phyloP scores from a whole-genome alignment of 2,329 filamentous ascomycete genomes.

The Verticillium alfalfae region DNA sequence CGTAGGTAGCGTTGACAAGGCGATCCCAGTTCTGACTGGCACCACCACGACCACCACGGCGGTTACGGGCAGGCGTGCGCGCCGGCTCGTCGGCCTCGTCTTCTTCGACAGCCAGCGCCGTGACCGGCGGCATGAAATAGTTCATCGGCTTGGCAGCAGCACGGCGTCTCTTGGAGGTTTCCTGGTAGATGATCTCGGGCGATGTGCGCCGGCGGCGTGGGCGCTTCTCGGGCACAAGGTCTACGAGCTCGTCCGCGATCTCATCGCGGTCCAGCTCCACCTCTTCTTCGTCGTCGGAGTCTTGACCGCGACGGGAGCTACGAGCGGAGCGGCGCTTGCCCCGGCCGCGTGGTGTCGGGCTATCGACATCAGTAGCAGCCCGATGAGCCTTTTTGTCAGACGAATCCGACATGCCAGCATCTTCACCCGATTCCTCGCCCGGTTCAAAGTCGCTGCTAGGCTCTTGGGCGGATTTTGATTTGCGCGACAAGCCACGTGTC shows the following conservation, averaged over 20 bases:
- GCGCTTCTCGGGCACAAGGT: slow-evolving; percentile 51
- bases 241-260: slow-evolving; percentile 59
- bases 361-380: slow-evolving; percentile 39
- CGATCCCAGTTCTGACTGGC: slow-evolving; percentile 65
- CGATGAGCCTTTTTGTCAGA: slow-evolving; percentile 25
- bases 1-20: slow-evolving; percentile 80
- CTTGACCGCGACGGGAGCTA: slow-evolving; percentile 40
- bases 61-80: slow-evolving; percentile 59
- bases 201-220: slow-evolving; percentile 43
- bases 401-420: slow-evolving; percentile 35
- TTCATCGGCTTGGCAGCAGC: slow-evolving; percentile 64
- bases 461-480: slow-evolving; percentile 43
- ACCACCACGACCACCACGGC: slow-evolving; percentile 57
- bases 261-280: slow-evolving; percentile 58
- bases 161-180: slow-evolving; percentile 46
- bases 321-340: slow-evolving; percentile 36
- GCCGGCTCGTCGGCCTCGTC: slow-evolving; percentile 64
- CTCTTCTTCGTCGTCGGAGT: slow-evolving; percentile 54
- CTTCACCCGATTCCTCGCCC: slow-evolving; percentile 53
- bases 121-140: slow-evolving; percentile 77
- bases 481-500: slow-evolving; percentile 39
- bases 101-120: slow-evolving; percentile 58
- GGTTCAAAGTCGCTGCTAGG: slow-evolving; percentile 59
- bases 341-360: slow-evolving; percentile 43
- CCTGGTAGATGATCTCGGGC: slow-evolving; percentile 54